phyloP scores from a whole-genome alignment of 1,284 basidiomycete genomes.

The Erythrobasidium hasegawianum region DNA sequence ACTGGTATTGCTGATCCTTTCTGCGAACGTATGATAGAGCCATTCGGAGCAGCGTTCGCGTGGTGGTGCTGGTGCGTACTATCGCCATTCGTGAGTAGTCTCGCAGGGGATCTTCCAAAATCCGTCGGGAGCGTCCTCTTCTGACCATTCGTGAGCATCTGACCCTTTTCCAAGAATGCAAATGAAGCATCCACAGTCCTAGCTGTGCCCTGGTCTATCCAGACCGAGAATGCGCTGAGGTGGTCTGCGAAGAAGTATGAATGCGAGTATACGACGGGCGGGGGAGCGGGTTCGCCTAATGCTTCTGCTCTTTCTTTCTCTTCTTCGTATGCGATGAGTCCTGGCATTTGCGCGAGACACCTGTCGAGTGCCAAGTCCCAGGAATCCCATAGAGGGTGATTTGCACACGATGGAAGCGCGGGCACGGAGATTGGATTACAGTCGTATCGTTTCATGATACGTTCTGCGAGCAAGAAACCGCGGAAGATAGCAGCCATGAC shows the following conservation, averaged over 20 bases:
- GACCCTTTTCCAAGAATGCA: conserved; percentile 14
- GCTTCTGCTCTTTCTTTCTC: conserved; percentile 50
- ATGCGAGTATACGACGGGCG: conserved; percentile 64
- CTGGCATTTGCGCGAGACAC: conserved; percentile 87
- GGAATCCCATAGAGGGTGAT: conserved; percentile 90
- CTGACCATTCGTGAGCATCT: conserved; percentile 14
- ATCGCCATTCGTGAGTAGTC: background rate
- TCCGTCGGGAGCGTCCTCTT: conserved; percentile 9
- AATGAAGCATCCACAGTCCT: conserved; percentile 24
- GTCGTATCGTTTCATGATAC: conserved; percentile 97
- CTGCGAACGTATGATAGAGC: background rate
- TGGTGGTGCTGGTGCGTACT: background rate
- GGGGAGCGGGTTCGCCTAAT: conserved; percentile 47
- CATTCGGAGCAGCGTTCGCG: background rate
- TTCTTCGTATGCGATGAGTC: conserved; percentile 67
- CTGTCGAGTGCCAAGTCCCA: conserved; percentile 98
- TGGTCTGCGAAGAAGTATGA: conserved; percentile 95
- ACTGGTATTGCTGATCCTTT: conserved; percentile 6
- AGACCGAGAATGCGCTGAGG: conserved; percentile 94
- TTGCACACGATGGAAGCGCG: conserved; percentile 86
- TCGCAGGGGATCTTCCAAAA: background rate
- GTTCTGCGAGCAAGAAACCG: conserved; percentile 92
- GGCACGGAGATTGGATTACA: conserved; percentile 95
- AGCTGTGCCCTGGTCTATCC: conserved; percentile 78
- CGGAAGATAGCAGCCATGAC: conserved; percentile 94